phyloP scores from a whole-genome alignment of 2,329 filamentous ascomycete genomes.

The Ophiocordyceps camponoti-rufipedis region DNA sequence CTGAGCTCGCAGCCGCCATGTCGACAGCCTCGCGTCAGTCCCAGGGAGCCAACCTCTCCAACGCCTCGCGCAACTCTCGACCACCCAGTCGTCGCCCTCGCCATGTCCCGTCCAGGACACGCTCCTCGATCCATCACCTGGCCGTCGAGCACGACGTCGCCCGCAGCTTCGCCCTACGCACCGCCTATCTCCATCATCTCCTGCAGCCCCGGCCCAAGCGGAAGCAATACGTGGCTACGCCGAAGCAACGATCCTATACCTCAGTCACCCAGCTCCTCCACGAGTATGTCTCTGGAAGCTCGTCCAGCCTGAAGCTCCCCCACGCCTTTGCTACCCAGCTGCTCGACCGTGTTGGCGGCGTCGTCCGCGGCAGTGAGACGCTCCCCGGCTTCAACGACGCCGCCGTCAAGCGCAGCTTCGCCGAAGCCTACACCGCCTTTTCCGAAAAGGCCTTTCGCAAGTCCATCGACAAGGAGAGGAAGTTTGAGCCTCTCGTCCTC shows the following conservation, averaged over 20 bases:
- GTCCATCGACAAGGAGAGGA: constrained; percentile 81
- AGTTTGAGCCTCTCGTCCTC: constrained; percentile 79
- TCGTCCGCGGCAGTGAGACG: constrained; percentile 65
- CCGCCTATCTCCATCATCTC: constrained; percentile 82
- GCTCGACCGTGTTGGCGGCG: constrained; percentile 59
- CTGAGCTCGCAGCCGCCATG: constrained; percentile 19
- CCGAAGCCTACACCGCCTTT: constrained; percentile 82
- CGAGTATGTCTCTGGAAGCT: constrained; percentile 48
- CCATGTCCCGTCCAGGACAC: constrained; percentile 25
- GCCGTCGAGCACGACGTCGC: constrained; percentile 57
- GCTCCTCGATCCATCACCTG: constrained; percentile 20
- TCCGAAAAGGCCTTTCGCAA: constrained; percentile 79
- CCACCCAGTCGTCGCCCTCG: constrained; percentile 16
- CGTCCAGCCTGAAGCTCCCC: constrained; percentile 35
- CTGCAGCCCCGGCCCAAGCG: constrained; percentile 80
- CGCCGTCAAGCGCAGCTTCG: constrained; percentile 85
- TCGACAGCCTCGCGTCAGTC: constrained; percentile 27
- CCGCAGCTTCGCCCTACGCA: constrained; percentile 77
- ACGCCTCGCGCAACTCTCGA: constrained; percentile 9
- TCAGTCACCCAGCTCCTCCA: constrained; percentile 75
- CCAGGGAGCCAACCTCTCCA: background rate
- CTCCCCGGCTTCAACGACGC: constrained; percentile 80
- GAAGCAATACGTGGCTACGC: constrained; percentile 62
- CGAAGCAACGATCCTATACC: constrained; percentile 46
- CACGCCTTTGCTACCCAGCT: constrained; percentile 32